Evolutionary conservation across 768 basidiomycete species (phyloP).

Genomic region (Holtermanniella nyarrowii): DNA sequence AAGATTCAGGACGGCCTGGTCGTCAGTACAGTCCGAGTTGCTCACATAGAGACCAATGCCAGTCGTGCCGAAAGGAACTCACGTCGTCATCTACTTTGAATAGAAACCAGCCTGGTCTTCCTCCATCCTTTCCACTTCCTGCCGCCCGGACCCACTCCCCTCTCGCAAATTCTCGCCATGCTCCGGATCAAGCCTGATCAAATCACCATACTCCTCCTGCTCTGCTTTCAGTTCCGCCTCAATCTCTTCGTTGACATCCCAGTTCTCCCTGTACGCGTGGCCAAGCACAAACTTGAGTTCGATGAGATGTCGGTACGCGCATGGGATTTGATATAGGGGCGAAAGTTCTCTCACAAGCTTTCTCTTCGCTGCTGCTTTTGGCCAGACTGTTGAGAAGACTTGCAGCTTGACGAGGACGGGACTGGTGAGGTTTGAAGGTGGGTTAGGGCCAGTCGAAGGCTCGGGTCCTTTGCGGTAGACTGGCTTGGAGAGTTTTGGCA

Average conservation of each 20-base stretch:
- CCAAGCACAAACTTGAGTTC: slow-evolving; percentile 23
- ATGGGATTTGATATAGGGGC: slow-evolving; percentile 6
- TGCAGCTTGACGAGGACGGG: slow-evolving; percentile 6
- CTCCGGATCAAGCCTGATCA: slow-evolving; percentile 8
- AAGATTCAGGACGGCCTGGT: slow-evolving; percentile 13
- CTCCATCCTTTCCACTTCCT: slow-evolving; percentile 9
- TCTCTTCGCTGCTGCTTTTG: slow-evolving; percentile 4
- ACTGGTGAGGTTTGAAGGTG: neutral
- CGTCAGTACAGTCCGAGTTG: slow-evolving; percentile 2
- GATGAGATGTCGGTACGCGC: slow-evolving; percentile 11
- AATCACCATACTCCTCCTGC: slow-evolving; percentile 13
- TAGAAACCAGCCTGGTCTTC: slow-evolving; percentile 13
- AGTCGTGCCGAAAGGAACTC: slow-evolving; percentile 1
- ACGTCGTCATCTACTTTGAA: slow-evolving; percentile 27
- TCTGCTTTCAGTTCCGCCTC: slow-evolving; percentile 5
- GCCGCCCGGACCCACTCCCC: slow-evolving; percentile 4
- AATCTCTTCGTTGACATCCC: slow-evolving; percentile 2
- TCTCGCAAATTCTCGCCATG: slow-evolving; percentile 5
- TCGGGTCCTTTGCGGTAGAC: neutral
- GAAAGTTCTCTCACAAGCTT: slow-evolving; percentile 6
- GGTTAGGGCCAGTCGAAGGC: neutral
- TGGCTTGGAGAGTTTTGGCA: slow-evolving; percentile 10
- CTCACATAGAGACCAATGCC: too few species aligned
- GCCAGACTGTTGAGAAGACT: slow-evolving; percentile 16
- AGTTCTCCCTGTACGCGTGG: neutral